phyloP scores from a whole-genome alignment of 768 basidiomycete species.

The Mycena capillaripes region DNA sequence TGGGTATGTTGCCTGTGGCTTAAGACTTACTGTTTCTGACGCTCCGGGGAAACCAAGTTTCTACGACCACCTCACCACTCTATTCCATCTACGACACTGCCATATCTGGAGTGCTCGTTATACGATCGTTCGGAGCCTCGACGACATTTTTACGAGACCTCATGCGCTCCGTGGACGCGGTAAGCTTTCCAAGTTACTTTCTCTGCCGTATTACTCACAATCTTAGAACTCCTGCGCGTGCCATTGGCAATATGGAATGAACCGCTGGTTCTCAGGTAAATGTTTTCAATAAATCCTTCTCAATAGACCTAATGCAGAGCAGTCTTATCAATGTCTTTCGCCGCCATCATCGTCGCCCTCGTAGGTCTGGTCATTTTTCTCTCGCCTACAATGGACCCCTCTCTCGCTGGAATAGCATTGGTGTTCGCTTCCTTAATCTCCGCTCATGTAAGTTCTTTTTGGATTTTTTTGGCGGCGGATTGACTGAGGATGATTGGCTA shows the following conservation, averaged over 20 bases:
- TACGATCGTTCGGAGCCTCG: constrained; percentile 90
- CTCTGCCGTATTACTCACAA: constrained; percentile 5
- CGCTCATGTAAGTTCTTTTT: constrained; percentile 50
- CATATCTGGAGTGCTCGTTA: constrained; percentile 75
- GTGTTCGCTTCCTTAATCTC: constrained; percentile 72
- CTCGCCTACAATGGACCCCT: constrained; percentile 67
- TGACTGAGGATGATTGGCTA: background rate
- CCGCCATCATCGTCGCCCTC: constrained; percentile 61
- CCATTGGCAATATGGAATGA: constrained; percentile 95
- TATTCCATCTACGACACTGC: constrained; percentile 66
- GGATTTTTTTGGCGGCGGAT: background rate
- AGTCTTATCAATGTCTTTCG: constrained; percentile 16
- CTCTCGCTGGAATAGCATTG: constrained; percentile 75
- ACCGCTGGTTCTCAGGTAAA: constrained; percentile 83
- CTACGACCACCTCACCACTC: constrained; percentile 50
- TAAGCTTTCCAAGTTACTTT: constrained; percentile 48
- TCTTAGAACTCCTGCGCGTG: constrained; percentile 72
- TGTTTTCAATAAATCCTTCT: background rate
- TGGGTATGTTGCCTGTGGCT: constrained; percentile 63
- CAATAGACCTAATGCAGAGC: background rate
- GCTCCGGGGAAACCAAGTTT: constrained; percentile 52
- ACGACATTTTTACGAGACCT: constrained; percentile 89
- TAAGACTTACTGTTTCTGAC: constrained; percentile 34
- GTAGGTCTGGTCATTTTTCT: constrained; percentile 66
- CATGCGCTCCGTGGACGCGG: constrained; percentile 84